phyloP scores from a whole-genome alignment of 345 rosid species.

The Brassica nigra region DNA sequence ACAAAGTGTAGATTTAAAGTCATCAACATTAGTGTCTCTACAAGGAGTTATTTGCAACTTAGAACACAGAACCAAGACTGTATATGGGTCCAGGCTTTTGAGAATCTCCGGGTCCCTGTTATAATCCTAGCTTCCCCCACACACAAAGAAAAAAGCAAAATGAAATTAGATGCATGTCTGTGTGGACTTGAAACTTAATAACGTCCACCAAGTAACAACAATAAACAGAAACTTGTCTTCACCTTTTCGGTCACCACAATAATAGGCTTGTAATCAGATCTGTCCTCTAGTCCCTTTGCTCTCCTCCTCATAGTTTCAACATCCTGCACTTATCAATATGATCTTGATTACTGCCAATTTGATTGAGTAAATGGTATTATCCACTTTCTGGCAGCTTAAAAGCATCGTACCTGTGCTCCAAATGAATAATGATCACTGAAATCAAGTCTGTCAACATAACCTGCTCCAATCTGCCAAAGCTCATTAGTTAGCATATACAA shows the following conservation, averaged over 20 bases:
- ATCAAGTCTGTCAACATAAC: conserved; percentile 60
- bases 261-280: conserved; percentile 52
- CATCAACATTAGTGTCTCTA: conserved; percentile 41
- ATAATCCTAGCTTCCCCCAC: conserved; percentile 56
- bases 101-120: conserved; percentile 73
- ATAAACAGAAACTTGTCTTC: background rate
- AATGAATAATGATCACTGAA: conserved; percentile 75
- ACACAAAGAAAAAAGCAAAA: background rate
- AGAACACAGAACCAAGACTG: conserved; percentile 63
- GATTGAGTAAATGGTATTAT: background rate
- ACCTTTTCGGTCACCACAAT: conserved; percentile 80
- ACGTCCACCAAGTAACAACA: background rate
- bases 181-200: conserved; percentile 17
- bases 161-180: conserved; percentile 9
- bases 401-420: conserved; percentile 46
- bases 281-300: conserved; percentile 54
- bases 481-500: background rate
- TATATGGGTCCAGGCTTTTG: conserved; percentile 49
- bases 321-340: conserved; percentile 50
- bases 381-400: background rate
- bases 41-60: conserved; percentile 51
- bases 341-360: background rate
- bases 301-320: conserved; percentile 50
- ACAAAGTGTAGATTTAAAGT: conserved; percentile 49
- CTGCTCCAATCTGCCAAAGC: conserved; percentile 63